Evolutionary conservation across 2,329 filamentous ascomycete genomes (phyloP), one percentile per base, ranked within the genome.

Genomic region (Fonsecaea monophora): DNA sequence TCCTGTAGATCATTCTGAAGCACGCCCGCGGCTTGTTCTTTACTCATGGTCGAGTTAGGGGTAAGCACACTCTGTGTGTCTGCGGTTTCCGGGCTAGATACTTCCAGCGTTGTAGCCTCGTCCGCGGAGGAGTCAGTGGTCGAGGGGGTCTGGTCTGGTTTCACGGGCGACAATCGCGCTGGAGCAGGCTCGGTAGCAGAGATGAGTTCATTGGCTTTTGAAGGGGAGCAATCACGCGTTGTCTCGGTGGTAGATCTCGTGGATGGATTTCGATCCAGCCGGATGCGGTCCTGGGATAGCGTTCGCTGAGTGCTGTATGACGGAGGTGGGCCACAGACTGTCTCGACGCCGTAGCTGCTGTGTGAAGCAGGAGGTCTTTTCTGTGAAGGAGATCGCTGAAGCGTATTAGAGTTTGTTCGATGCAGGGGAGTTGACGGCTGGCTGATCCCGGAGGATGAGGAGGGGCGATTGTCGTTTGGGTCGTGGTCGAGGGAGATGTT

Each of bases 261-360:
- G 7, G 56, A 38, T n/a, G 55, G 55, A 42, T 66, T 68, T 12
- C 68, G 65, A 45, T 70, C 68, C 25, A 70, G 34, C 55, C 71
- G 64, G 30, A 73, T 70, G 60, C 73, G 73, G 71, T 78, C 75
- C 65, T 79, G 76, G 71, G 77, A 75, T 54, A 77, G 71, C 45
- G 75, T 75, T 65, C 77, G 77, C 64, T 82, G 82, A 60, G 82
- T 83, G 66, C 82, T 81, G 66, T 83, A 78, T n/a, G 82, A 80
- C 65, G 83, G 80, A 60, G 82, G 83, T 54, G 84, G 83, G 66
- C 82, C 83, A 72, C 79, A 76, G 64, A 78, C 80, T 35, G 80
- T 83, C 73, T 82, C 81, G 77, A 84, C 82, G 72, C 82, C 82
- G 78, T 82, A 78, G 61, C 79, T 81, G 70, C 80, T 82, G 69